A percentile compares a stretch with the other conserved stretches of the same genome.
Evolutionary conservation across 2,329 filamentous ascomycete genomes (phyloP).

Genomic region (Plectosphaerella plurivora): DNA sequence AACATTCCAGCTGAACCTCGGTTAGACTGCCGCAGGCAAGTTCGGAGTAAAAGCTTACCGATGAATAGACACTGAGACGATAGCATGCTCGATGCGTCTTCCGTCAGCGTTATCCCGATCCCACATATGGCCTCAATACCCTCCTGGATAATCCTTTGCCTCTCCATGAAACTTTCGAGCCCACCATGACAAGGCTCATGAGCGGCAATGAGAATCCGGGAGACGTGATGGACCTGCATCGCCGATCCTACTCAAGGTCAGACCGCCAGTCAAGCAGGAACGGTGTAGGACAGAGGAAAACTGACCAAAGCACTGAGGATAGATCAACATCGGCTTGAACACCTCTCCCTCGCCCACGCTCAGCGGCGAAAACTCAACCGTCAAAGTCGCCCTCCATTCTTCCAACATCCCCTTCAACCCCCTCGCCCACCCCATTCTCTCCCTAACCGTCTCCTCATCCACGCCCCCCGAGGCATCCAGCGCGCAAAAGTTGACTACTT

Average conservation of each 20-base stretch:
- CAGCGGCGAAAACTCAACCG: constrained; percentile 35
- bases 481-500: constrained; percentile 54
- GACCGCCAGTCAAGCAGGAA: no score
- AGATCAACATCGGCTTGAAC: constrained; percentile 13
- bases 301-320: constrained; percentile 14
- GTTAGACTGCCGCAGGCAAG: neutral
- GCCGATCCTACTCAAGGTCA: constrained; percentile 8
- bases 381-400: constrained; percentile 41
- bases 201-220: constrained; percentile 11
- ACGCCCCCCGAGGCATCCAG: constrained; percentile 17
- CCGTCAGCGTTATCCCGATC: constrained; percentile 15
- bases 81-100: constrained; percentile 16
- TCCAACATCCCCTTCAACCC: constrained; percentile 41
- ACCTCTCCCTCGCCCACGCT: constrained; percentile 3
- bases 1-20: constrained; percentile 4
- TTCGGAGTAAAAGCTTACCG: constrained; percentile 3
- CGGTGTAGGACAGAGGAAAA: no score
- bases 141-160: constrained; percentile 13
- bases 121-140: constrained; percentile 14
- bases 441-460: constrained; percentile 28
- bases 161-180: constrained; percentile 10
- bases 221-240: constrained; percentile 14
- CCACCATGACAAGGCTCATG: constrained; percentile 12
- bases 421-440: constrained; percentile 38
- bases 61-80: constrained; percentile 18